Evolutionary conservation across 2,329 filamentous ascomycete species (phyloP), one percentile per base, ranked within the genome.

Genomic region (Monilinia vaccinii-corymbosi): DNA sequence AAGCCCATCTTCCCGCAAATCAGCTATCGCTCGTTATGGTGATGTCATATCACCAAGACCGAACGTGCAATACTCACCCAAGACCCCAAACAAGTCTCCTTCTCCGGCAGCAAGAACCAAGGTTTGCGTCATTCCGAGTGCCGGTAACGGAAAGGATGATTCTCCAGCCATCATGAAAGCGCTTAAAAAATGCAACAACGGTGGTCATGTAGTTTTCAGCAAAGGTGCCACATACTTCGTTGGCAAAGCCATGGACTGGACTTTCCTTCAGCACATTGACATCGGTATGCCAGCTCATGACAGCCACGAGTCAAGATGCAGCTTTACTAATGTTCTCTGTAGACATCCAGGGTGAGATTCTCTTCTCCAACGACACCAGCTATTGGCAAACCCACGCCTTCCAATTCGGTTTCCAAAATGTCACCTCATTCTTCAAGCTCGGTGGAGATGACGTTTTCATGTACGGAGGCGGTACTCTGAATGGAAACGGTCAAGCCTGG

Each of bases 371-470:
- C 55, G 83, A 89, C 68, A 85, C 84, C 1, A 78, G 82, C 64
- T 89, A 88, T 72, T 89, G 86, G 86, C 78, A 85, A 63, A 77
- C 76, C 10, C 78, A 87, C 67, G 77, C 79, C 46, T 88, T 88
- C 76, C 79, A 79, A 59, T 83, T 85, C 31, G 75, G 74, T 7
- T 89, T 82, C 73, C 86, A 89, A 66, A 87, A 87, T 63, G 79
- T 81, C 6, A 84, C 82, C 0, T 82, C 82, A 1, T 87, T 88
- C 75, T 88, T 85, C 77, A 79, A 84, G 68, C 77, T 86, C 42
- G 85, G 85, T 45, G 86, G 86, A 34, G 74, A 79, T 23, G 84
- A 82, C 71, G 81, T 89, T 13, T 85, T 87, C 61, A 78, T 89
- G 49, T 89, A 86, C 62, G 87, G 86, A 0, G 82, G 81, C 18